A percentile compares a stretch with the other conserved stretches of the same genome.
Conservation (phyloP, 768 basidiomycete species). For the Omphalotus guepiniiformis region DNA sequence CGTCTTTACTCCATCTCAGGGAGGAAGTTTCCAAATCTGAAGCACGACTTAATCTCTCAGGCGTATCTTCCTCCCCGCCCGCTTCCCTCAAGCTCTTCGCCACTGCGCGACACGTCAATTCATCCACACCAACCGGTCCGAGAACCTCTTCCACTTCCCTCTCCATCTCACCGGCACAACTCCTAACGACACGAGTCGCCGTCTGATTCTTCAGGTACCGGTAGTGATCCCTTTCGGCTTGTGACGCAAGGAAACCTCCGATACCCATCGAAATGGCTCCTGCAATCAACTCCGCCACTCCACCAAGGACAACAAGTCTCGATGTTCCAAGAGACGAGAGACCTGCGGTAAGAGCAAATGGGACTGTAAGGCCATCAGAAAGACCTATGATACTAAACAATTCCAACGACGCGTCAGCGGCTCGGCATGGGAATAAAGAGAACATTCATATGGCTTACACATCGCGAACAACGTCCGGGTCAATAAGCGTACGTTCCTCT, state of each 20-base stretch:
- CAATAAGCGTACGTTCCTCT: constrained; percentile 75
- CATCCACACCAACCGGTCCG: constrained; percentile 86
- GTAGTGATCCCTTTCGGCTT: constrained; percentile 95
- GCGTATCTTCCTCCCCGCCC: constrained; percentile 39
- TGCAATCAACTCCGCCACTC: constrained; percentile 92
- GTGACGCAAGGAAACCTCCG: constrained; percentile 95
- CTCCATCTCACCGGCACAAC: constrained; percentile 94
- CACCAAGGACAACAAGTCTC: constrained; percentile 89
- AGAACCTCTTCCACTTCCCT: constrained; percentile 88
- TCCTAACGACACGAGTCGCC: constrained; percentile 75
- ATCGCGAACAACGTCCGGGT: constrained; percentile 86
- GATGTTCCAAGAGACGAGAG: constrained; percentile 87
- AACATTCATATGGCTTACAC: constrained; percentile 47
- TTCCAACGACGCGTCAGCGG: neutral
- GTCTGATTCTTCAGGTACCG: constrained; percentile 76
- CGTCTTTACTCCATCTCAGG: constrained; percentile 66
- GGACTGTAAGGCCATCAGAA: constrained; percentile 86
- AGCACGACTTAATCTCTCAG: neutral
- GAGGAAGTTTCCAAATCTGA: constrained; percentile 52
- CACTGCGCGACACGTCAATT: constrained; percentile 72
- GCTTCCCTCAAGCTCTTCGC: constrained; percentile 69
- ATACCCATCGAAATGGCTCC: constrained; percentile 99
- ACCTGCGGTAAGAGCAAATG: constrained; percentile 88
- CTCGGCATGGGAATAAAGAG: constrained; percentile 6
- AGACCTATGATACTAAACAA: constrained; percentile 76